Evolutionary conservation across 306 rosid genomes (phyloP).

Genomic region (Begonia masoniana): DNA sequence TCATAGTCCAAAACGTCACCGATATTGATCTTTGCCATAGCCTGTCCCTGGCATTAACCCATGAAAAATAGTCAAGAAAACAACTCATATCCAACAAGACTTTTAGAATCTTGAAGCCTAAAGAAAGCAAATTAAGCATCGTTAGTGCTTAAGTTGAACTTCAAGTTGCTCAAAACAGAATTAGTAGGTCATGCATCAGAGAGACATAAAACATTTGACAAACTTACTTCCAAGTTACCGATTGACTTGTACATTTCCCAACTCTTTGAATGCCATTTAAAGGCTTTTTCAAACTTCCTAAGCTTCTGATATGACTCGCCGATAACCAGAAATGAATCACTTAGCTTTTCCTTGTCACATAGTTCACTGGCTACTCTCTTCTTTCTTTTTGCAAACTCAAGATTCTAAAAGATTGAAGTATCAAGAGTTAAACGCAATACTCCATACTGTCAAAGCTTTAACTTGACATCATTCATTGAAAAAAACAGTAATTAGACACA

Average conservation of each 20-base stretch:
- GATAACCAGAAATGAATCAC: slow-evolving; percentile 55
- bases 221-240: slow-evolving; percentile 68
- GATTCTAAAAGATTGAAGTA: slow-evolving; percentile 34
- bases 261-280: slow-evolving; percentile 75
- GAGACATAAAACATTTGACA: slow-evolving; percentile 3
- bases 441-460: too few species aligned
- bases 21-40: slow-evolving; percentile 47
- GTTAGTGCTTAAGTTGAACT: too few species aligned
- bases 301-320: slow-evolving; percentile 79
- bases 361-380: slow-evolving; percentile 53
- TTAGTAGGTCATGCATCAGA: neutral
- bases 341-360: slow-evolving; percentile 58
- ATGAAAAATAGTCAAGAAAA: slow-evolving; percentile 5
- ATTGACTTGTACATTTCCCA: slow-evolving; percentile 54
- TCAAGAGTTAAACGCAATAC: neutral
- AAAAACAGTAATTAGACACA: too few species aligned
- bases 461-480: too few species aligned
- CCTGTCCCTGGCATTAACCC: slow-evolving; percentile 61
- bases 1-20: slow-evolving; percentile 73
- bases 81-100: too few species aligned
- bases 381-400: slow-evolving; percentile 70
- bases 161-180: too few species aligned
- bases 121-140: too few species aligned
- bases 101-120: too few species aligned
- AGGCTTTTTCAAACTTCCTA: slow-evolving; percentile 53